These are phyloP conservation scores for Cryptosporidium meleagridis DNA, from an alignment of 169 alveolate species.

Conservation along the genomic window DNA sequence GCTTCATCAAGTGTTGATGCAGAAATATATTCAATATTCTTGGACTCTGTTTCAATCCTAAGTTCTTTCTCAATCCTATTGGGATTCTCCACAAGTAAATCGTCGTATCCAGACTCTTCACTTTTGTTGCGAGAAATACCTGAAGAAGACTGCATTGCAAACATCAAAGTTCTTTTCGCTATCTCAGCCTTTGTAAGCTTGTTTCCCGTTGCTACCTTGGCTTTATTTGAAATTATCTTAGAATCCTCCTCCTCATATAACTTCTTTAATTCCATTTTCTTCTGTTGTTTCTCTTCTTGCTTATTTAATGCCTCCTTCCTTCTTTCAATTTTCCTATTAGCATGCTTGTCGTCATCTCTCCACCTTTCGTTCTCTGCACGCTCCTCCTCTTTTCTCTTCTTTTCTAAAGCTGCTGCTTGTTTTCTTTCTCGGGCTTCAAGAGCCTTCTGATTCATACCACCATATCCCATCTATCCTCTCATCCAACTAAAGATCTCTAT, in stretches of 20 bases:
- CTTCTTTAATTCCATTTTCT: conserved; percentile 33
- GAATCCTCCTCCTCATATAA: conserved; percentile 70
- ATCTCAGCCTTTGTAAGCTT: conserved; percentile 69
- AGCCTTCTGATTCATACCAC: conserved; percentile 69
- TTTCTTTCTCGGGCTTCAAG: conserved; percentile 73
- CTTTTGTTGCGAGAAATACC: background rate
- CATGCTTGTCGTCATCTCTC: conserved; percentile 61
- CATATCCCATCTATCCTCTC: conserved; percentile 55
- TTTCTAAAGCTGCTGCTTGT: conserved; percentile 67
- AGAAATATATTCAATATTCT: conserved; percentile 44
- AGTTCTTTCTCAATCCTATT: conserved; percentile 23
- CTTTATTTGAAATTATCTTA: conserved; percentile 35
- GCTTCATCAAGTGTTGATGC: conserved; percentile 73
- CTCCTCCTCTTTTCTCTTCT: conserved; percentile 53
- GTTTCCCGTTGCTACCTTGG: conserved; percentile 4
- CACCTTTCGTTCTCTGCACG: conserved; percentile 59
- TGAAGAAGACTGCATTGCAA: conserved; percentile 56
- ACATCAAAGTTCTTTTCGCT: conserved; percentile 60
- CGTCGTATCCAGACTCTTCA: conserved; percentile 14
- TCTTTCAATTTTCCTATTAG: conserved; percentile 60
- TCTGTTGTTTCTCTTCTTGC: conserved; percentile 59
- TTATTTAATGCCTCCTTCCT: conserved; percentile 30
- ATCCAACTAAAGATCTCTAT: background rate
- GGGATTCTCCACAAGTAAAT: conserved; percentile 63
- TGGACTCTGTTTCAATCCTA: conserved; percentile 11